phyloP scores from a whole-genome alignment of 139 green algal species.

The Tetraselmis chui region DNA sequence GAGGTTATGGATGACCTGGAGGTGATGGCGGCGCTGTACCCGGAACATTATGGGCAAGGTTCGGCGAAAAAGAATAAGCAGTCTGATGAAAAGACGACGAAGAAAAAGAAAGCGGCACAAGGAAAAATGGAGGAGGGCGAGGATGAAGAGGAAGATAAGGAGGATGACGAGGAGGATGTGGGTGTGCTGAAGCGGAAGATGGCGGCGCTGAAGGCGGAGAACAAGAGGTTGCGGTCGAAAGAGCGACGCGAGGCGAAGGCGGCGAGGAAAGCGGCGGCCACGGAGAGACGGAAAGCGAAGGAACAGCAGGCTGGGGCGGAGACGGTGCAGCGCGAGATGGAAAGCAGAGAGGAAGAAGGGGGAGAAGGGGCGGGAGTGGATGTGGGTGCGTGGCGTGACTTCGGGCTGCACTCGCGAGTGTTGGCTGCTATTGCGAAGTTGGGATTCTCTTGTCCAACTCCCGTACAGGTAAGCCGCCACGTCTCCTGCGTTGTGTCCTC shows the following conservation, averaged over 20 bases:
- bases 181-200: slow-evolving; percentile 22
- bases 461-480: slow-evolving; percentile 77
- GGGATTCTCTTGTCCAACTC: slow-evolving; percentile 60
- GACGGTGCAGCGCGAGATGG: neutral
- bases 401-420: slow-evolving; percentile 25
- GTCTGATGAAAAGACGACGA: neutral
- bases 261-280: neutral
- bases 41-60: neutral
- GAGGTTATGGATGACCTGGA: slow-evolving; percentile 52
- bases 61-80: neutral
- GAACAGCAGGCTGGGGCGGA: slow-evolving; percentile 1
- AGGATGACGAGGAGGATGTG: slow-evolving; percentile 8
- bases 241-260: slow-evolving; percentile 5
- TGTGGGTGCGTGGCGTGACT: slow-evolving; percentile 17
- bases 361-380: neutral
- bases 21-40: slow-evolving; percentile 19
- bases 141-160: neutral
- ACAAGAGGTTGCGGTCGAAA: slow-evolving; percentile 4
- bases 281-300: slow-evolving; percentile 1
- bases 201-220: slow-evolving; percentile 30
- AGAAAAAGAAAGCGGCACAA: slow-evolving; percentile 7
- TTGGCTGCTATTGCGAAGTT: slow-evolving; percentile 11
- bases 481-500: too few relatives aligned
- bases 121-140: neutral
- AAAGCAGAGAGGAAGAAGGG: too few relatives aligned